A percentile compares a stretch with the other conserved stretches of the same genome.
phyloP scores from a whole-genome alignment of 352 stramenopile species.

The Halophytophthora batemanensis region DNA sequence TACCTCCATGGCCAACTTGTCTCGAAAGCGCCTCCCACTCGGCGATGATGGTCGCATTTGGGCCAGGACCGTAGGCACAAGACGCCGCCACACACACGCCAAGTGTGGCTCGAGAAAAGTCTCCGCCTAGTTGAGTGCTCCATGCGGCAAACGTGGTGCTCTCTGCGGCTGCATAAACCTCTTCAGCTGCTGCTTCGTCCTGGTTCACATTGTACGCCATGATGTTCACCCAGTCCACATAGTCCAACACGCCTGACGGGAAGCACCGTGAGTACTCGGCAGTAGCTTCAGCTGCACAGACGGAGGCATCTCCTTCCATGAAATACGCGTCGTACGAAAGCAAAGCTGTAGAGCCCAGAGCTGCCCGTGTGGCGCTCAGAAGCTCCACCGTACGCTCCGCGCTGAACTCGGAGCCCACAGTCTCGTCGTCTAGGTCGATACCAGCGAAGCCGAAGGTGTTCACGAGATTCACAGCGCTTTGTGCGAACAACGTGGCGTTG shows the following conservation, averaged over 20 bases:
- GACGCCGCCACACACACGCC: conserved; percentile 47
- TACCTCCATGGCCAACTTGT: conserved; percentile 36
- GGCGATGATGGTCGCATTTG: conserved; percentile 46
- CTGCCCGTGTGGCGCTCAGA: conserved; percentile 45
- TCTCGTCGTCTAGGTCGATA: conserved; percentile 77
- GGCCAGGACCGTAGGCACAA: conserved; percentile 65
- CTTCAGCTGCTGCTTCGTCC: conserved; percentile 34
- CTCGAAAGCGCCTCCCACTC: conserved; percentile 48
- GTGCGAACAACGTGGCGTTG: conserved; percentile 44
- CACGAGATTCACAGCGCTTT: conserved; percentile 45
- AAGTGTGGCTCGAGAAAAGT: conserved; percentile 53
- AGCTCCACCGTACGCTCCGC: conserved; percentile 39
- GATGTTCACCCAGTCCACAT: conserved; percentile 80
- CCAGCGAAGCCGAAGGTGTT: conserved; percentile 69
- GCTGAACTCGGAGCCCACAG: conserved; percentile 54
- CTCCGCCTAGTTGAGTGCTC: conserved; percentile 34
- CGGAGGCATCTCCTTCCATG: conserved; percentile 51
- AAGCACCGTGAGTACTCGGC: conserved; percentile 63
- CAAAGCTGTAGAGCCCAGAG: conserved; percentile 34
- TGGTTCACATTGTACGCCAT: conserved; percentile 81
- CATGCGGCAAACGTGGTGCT: conserved; percentile 59
- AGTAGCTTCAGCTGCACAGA: conserved; percentile 38
- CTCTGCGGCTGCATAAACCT: conserved; percentile 49
- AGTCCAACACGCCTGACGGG: conserved; percentile 38
- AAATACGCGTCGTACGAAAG: conserved; percentile 79